Conservation (phyloP, 768 basidiomycete genomes). For the Asterophora parasitica region DNA sequence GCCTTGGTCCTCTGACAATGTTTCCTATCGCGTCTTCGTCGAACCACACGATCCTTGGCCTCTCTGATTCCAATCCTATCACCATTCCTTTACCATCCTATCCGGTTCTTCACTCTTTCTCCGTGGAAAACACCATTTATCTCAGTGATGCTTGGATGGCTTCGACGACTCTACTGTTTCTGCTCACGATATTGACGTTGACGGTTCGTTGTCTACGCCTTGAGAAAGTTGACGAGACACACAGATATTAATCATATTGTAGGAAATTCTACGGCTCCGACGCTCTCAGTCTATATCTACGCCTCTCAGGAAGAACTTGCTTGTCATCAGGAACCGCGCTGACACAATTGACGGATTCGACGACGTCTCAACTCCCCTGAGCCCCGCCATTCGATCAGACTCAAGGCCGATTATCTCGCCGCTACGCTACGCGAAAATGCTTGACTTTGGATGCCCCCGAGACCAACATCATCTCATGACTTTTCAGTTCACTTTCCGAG, state of each 20-base stretch:
- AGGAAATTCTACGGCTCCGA: background rate
- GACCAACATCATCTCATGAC: background rate
- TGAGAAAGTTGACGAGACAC: background rate
- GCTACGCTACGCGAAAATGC: background rate
- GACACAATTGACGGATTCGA: no score
- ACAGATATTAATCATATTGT: background rate
- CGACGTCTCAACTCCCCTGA: background rate
- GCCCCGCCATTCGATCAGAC: background rate
- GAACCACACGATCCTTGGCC: background rate
- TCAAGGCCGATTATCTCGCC: background rate
- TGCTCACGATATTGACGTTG: background rate
- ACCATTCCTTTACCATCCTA: background rate
- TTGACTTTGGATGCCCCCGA: background rate
- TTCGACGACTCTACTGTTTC: background rate
- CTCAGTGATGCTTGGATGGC: background rate
- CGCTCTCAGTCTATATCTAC: background rate
- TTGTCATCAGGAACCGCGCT: background rate
- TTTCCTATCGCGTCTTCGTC: background rate
- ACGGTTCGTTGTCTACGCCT: background rate
- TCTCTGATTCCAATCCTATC: background rate
- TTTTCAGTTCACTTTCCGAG: background rate
- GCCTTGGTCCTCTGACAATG: background rate
- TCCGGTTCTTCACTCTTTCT: background rate
- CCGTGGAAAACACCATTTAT: background rate
- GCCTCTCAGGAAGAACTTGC: background rate